These are phyloP conservation scores for Wickerhamomyces hampshirensis DNA, from an alignment of 805 yeast species.

Conservation along the genomic window DNA sequence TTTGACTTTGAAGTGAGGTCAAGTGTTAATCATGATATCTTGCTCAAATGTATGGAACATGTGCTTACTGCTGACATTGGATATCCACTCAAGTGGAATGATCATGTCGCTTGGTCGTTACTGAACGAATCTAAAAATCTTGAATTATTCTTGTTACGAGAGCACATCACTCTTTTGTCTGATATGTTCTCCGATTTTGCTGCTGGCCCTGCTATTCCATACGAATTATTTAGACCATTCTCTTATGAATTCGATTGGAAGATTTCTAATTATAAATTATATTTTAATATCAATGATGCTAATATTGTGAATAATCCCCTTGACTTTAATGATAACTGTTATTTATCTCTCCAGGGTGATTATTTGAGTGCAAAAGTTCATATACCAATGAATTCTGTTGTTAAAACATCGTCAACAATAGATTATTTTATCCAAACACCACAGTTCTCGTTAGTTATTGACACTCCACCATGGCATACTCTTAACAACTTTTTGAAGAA, in stretches of 20 bases:
- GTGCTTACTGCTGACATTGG: slow-evolving; percentile 51
- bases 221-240: slow-evolving; percentile 74
- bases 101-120: slow-evolving; percentile 64
- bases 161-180: slow-evolving; percentile 68
- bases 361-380: slow-evolving; percentile 39
- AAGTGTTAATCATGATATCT: slow-evolving; percentile 83
- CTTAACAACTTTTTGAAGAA: slow-evolving; percentile 61
- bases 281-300: slow-evolving; percentile 76
- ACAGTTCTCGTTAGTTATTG: slow-evolving; percentile 54
- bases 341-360: slow-evolving; percentile 67
- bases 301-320: slow-evolving; percentile 88
- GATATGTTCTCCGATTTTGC: slow-evolving; percentile 77
- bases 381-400: slow-evolving; percentile 57
- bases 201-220: slow-evolving; percentile 64
- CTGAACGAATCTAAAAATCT: slow-evolving; percentile 46
- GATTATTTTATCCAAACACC: slow-evolving; percentile 51
- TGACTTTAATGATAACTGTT: slow-evolving; percentile 77
- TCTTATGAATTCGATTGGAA: slow-evolving; percentile 58
- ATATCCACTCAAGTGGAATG: slow-evolving; percentile 83
- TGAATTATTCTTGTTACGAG: slow-evolving; percentile 67
- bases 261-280: slow-evolving; percentile 52
- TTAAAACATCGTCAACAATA: slow-evolving; percentile 46
- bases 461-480: slow-evolving; percentile 93
- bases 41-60: slow-evolving; percentile 60
- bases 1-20: slow-evolving; percentile 61